Conservation (phyloP, 1,139 yeast genomes). For the Pneumocystis murina region DNA sequence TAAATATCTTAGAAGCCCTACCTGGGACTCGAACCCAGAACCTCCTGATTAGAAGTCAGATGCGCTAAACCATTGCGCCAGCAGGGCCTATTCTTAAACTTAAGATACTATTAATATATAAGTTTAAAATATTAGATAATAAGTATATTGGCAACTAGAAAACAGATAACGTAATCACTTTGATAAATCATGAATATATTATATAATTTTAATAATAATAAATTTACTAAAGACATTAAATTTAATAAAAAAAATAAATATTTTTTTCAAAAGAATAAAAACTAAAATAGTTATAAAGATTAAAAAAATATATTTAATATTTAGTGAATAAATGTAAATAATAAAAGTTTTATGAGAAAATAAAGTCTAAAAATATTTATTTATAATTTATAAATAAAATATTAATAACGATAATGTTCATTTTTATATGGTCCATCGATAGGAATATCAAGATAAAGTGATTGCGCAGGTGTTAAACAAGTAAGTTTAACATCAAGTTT, state of each 20-base stretch:
- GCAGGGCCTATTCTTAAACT: neutral
- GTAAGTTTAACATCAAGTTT: conserved; percentile 90
- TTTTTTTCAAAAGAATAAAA: too few relatives aligned
- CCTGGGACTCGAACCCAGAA: conserved; percentile 1
- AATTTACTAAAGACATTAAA: too few relatives aligned
- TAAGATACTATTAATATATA: neutral
- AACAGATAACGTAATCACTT: too few relatives aligned
- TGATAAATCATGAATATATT: too few relatives aligned
- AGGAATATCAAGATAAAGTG: conserved; percentile 91
- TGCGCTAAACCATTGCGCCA: conserved; percentile 1
- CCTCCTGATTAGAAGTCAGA: conserved; percentile 1
- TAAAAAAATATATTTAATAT: too few relatives aligned
- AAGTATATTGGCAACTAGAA: too few relatives aligned
- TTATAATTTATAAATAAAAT: neutral
- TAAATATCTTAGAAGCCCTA: neutral
- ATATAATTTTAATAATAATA: too few relatives aligned
- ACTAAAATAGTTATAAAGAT: too few relatives aligned
- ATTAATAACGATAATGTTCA: neutral
- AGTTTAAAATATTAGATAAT: neutral
- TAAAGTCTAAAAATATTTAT: neutral
- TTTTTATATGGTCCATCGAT: conserved; percentile 91
- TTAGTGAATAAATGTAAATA: neutral
- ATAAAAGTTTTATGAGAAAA: neutral
- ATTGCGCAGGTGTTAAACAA: conserved; percentile 62
- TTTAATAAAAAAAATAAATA: too few relatives aligned